Conservation (phyloP, 768 basidiomycete species). For the Austroboletus festivus region DNA sequence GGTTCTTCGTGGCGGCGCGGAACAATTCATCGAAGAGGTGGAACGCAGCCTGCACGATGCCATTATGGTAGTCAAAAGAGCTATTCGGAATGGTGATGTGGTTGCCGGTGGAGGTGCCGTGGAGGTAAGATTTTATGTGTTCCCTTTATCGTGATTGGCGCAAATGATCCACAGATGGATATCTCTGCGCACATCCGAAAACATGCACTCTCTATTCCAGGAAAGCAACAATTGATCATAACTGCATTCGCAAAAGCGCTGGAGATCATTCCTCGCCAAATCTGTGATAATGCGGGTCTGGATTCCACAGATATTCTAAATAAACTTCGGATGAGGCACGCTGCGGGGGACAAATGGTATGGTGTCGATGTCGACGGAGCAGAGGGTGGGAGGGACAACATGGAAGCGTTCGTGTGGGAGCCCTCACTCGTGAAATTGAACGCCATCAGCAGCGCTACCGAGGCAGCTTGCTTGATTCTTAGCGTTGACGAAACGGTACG, state of each 20-base stretch:
- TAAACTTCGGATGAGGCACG: constrained; percentile 96
- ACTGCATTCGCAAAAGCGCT: constrained; percentile 95
- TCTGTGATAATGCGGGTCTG: constrained; percentile 96
- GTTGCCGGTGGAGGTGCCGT: constrained; percentile 98
- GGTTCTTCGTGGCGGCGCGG: constrained; percentile 91
- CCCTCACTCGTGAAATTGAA: constrained; percentile 94
- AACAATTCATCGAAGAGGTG: constrained; percentile 98
- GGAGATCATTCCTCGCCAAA: constrained; percentile 96
- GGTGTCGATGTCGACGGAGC: constrained; percentile 93
- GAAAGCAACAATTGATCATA: constrained; percentile 92
- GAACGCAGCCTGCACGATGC: constrained; percentile 97
- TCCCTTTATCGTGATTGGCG: not conserved
- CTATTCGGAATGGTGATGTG: constrained; percentile 91
- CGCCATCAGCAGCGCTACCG: constrained; percentile 91
- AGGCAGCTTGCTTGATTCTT: constrained; percentile 93
- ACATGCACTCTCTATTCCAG: constrained; percentile 88
- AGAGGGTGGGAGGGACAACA: constrained; percentile 89
- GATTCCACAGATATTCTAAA: constrained; percentile 98
- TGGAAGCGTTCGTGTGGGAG: constrained; percentile 99
- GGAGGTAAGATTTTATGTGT: constrained; percentile 55
- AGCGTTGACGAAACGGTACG: constrained; percentile 97
- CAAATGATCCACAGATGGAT: constrained; percentile 75
- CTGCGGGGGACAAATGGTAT: constrained; percentile 82
- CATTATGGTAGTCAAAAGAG: constrained; percentile 99
- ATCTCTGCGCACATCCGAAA: constrained; percentile 92